Conservation (phyloP, 345 rosid genomes). For the Erysimum cheiranthoides region DNA sequence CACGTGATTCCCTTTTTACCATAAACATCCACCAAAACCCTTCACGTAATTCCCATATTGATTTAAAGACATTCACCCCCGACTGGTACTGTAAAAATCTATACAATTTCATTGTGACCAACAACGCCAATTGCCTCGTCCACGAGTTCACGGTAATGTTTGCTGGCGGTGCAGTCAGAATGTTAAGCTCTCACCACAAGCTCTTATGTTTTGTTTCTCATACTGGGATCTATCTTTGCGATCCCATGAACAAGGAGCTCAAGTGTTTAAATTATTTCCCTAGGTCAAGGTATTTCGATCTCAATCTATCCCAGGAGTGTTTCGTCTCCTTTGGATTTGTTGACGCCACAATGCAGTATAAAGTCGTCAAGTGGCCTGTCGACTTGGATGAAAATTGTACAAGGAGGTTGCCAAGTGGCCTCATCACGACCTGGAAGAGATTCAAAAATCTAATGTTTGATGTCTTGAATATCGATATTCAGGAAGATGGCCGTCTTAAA, state of each 20-base stretch:
- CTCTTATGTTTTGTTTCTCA: not conserved
- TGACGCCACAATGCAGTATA: constrained; percentile 1
- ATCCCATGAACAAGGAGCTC: constrained; percentile 2
- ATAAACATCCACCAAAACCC: no score
- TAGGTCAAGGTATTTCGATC: not conserved
- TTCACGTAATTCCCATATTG: no score
- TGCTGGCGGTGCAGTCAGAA: no score
- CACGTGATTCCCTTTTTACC: constrained; percentile 2
- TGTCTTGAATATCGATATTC: not conserved
- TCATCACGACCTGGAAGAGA: constrained; percentile 4
- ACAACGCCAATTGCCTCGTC: not conserved
- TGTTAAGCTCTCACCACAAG: not conserved
- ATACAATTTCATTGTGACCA: not conserved
- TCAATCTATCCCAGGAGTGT: not conserved
- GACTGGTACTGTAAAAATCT: no score
- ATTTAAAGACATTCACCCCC: no score
- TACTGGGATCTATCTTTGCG: not conserved
- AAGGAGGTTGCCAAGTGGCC: constrained; percentile 8
- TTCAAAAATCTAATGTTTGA: not conserved
- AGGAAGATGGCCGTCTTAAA: constrained; percentile 10
- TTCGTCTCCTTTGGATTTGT: constrained; percentile 18
- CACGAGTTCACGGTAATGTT: not conserved
- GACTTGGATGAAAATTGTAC: not conserved
- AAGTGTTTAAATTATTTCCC: not conserved
- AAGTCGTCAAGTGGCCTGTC: constrained; percentile 9